A percentile compares a stretch with the other conserved stretches of the same genome.
Conservation (phyloP, 345 rosid species). For the Eutrema japonicum region DNA sequence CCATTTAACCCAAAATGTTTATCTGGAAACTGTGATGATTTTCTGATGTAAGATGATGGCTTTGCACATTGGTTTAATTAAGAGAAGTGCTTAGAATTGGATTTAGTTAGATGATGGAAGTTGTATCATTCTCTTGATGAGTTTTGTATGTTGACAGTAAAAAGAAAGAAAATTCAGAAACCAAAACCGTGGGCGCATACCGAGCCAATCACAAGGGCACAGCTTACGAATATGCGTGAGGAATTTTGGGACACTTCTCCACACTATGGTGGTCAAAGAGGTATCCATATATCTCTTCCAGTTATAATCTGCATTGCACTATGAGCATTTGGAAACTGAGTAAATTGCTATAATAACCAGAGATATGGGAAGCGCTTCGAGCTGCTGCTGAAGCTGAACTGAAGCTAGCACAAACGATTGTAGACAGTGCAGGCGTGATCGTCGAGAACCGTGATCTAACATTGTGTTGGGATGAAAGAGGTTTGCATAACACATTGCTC, state of each 20-base stretch:
- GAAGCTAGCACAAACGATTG: constrained; percentile 65
- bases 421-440: constrained; percentile 80
- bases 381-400: constrained; percentile 74
- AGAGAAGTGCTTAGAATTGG: not conserved
- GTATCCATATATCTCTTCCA: constrained; percentile 38
- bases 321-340: constrained; percentile 1
- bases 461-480: constrained; percentile 84
- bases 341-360: constrained; percentile 36
- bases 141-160: constrained; percentile 31
- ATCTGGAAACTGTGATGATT: too few species aligned
- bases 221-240: constrained; percentile 68
- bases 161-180: constrained; percentile 48
- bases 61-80: too few species aligned
- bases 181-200: constrained; percentile 82
- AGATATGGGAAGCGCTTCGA: constrained; percentile 83
- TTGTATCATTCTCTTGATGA: constrained; percentile 5
- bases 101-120: too few species aligned
- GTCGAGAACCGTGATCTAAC: constrained; percentile 69
- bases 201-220: constrained; percentile 63
- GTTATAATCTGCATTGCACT: not conserved
- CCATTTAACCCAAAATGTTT: too few species aligned
- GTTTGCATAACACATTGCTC: constrained; percentile 37
- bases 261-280: constrained; percentile 80
- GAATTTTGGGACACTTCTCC: constrained; percentile 91
- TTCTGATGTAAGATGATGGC: too few species aligned